Percentiles rank a stretch among this genome's conserved stretches.
phyloP scores from a whole-genome alignment of 495 filamentous ascomycete genomes.

The Neurospora sp. region DNA sequence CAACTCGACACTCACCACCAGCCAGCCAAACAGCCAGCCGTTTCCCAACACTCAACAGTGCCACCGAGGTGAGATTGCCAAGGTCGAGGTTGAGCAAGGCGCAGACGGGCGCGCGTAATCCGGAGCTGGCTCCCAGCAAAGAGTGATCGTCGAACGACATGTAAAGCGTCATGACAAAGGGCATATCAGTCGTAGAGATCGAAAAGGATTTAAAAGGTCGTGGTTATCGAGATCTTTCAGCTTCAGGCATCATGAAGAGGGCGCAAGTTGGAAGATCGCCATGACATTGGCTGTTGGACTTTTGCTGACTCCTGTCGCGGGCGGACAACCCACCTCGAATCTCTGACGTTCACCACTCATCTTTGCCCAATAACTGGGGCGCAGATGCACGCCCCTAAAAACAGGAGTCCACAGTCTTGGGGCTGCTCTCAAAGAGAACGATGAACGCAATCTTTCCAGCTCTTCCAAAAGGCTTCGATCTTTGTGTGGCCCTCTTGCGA shows the following conservation, averaged over 20 bases:
- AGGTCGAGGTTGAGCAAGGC: neutral
- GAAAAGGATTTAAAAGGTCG: neutral
- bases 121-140: neutral
- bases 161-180: neutral
- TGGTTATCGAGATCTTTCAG: neutral
- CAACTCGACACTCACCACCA: neutral
- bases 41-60: neutral
- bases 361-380: neutral
- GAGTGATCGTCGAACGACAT: neutral
- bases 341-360: neutral
- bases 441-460: neutral
- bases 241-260: neutral
- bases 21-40: neutral
- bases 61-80: neutral
- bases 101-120: neutral
- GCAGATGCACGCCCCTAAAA: neutral
- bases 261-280: neutral
- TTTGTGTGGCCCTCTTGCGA: neutral
- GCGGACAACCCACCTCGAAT: neutral
- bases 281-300: neutral
- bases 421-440: neutral
- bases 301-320: no score
- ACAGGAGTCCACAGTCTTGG: neutral
- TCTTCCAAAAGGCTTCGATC: neutral
- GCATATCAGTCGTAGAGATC: neutral